Evolutionary conservation across 805 yeast species (phyloP), one percentile per base, ranked within the genome.

Genomic region (Yamadazyma ubonensis): DNA sequence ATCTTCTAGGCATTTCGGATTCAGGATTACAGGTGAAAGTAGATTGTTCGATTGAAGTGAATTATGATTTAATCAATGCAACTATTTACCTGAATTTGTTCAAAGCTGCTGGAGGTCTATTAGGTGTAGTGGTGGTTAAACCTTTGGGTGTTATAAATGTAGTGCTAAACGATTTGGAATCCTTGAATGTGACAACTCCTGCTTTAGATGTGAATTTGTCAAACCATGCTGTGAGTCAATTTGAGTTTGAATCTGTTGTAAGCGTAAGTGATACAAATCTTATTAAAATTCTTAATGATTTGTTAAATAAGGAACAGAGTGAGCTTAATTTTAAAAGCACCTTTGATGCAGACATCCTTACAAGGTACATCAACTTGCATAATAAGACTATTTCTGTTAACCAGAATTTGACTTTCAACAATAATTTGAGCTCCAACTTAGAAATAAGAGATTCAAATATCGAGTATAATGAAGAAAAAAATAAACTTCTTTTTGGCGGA

Each of bases 11-110:
- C 9, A 39, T 63, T 17, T 51, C 52, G 21, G 54, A 53, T 12
- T 33, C 38, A 5, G 72, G 73, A 2, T 32, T 63, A 5, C 49
- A 55, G 16, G 48, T 61, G 15, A 61, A 57, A 36, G 57, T 65
- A 12, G 43, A 47, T 4, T 64, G 63, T 3, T 36, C 54, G 0
- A 38, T 65, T 2, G 31, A 44, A 5, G 48, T 65, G 11, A 42
- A 65, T 44, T 67, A 66, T 44, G 57, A 52, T 34, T 41, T 51
- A 6, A 48, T 65, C 5, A 17, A 47, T 22, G 59, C 51, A 35
- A 15, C 34, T 2, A 6, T 63, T 3, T 58, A 58, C 36, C 49
- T 55, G 16, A 36, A 43, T 18, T 27, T 55, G 1, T 39, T 61
- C 20, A 54, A 52, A 32, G 20, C 51, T 2, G 54, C 53, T 0